Evolutionary conservation across 768 basidiomycete species (phyloP).

Genomic region (Pholiota conissans): DNA sequence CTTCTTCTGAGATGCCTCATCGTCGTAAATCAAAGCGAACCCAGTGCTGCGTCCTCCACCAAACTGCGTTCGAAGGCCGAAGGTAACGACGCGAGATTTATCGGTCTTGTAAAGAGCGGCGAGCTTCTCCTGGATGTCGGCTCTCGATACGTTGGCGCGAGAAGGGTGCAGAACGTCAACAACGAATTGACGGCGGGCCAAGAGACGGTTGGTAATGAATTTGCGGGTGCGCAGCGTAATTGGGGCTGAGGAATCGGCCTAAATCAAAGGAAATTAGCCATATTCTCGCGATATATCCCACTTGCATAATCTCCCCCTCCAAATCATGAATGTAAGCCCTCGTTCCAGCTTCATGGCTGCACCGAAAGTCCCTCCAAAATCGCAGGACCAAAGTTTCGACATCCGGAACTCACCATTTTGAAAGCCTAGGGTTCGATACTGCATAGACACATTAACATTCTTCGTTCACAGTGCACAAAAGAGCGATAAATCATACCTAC

Average conservation of each 20-base stretch:
- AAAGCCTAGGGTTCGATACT: conserved; percentile 22
- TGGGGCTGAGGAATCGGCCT: conserved; percentile 82
- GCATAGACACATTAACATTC: conserved; percentile 4
- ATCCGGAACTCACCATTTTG: conserved; percentile 35
- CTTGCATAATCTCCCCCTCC: not conserved
- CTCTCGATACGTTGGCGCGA: conserved; percentile 90
- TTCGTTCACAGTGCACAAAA: not conserved
- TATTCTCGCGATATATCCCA: not conserved
- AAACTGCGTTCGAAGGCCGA: conserved; percentile 93
- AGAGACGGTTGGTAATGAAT: conserved; percentile 98
- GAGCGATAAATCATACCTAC: conserved; percentile 33
- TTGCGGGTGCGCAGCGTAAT: conserved; percentile 98
- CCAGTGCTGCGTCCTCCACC: conserved; percentile 98
- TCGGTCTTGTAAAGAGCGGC: conserved; percentile 91
- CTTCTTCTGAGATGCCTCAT: conserved; percentile 91
- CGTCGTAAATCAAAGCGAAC: conserved; percentile 97
- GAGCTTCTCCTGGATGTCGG: conserved; percentile 91
- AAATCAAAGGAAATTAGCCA: conserved; percentile 15
- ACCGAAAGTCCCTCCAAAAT: conserved; percentile 16
- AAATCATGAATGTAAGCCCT: not conserved
- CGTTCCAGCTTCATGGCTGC: not conserved
- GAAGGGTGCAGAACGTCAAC: conserved; percentile 95
- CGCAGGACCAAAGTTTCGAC: conserved; percentile 13
- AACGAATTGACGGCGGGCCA: conserved; percentile 94
- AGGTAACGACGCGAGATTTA: conserved; percentile 87